phyloP scores from a whole-genome alignment of 805 yeast genomes.

The Pichia paraexigua region DNA sequence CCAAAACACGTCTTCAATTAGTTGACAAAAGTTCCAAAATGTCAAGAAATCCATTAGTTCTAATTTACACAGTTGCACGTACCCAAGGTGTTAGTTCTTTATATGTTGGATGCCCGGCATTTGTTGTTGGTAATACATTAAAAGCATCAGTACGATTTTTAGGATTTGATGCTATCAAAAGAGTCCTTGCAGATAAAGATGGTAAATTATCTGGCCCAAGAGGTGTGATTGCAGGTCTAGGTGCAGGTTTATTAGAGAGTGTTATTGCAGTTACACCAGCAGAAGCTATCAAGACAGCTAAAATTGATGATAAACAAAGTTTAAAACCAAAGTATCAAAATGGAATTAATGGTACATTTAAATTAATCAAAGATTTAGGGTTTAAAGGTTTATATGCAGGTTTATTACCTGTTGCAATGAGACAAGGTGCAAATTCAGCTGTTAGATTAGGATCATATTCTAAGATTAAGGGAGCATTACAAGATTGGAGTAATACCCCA shows the following conservation, averaged over 20 bases:
- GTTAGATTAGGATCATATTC: constrained; percentile 92
- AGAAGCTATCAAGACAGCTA: constrained; percentile 91
- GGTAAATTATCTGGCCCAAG: constrained; percentile 85
- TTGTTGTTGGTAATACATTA: constrained; percentile 91
- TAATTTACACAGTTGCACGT: constrained; percentile 66
- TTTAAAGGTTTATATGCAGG: constrained; percentile 82
- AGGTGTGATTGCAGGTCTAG: constrained; percentile 94
- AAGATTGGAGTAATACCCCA: constrained; percentile 56
- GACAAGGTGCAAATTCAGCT: constrained; percentile 95
- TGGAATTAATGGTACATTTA: constrained; percentile 55
- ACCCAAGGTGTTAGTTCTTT: constrained; percentile 72
- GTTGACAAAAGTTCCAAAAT: constrained; percentile 55
- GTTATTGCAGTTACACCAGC: constrained; percentile 94
- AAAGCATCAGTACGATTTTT: constrained; percentile 93
- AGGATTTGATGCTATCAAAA: constrained; percentile 85
- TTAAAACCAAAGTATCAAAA: constrained; percentile 69
- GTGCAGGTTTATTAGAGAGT: constrained; percentile 91
- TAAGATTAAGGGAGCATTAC: constrained; percentile 72
- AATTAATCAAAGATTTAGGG: constrained; percentile 70
- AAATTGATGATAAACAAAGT: constrained; percentile 86
- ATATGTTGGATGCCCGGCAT: constrained; percentile 95
- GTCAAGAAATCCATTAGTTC: constrained; percentile 76
- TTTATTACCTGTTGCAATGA: constrained; percentile 81
- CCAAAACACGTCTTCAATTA: constrained; percentile 87
- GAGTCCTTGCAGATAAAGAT: constrained; percentile 65